Evolutionary conservation across 1,139 yeast genomes (phyloP), one percentile per base, ranked within the genome.

Genomic region (Pichia cactophila): DNA sequence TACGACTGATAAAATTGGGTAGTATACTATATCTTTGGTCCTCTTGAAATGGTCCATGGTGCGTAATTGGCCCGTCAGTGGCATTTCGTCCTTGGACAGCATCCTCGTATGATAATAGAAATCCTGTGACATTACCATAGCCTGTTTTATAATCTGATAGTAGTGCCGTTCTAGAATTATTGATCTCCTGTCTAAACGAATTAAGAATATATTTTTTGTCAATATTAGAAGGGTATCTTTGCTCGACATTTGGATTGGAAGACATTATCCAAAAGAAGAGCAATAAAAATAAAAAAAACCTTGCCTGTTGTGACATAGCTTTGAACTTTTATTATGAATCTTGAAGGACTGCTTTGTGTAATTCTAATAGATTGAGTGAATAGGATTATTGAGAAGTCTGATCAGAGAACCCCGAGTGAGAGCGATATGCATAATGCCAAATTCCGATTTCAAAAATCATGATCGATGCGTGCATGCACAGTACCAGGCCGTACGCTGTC

Each of bases 91-190:
- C 75, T 5, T 67, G 59, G 4, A 72, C 17, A 35, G 71, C 73
- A 62, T 85, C 92, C 10, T 69, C 66, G 58, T 83, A 86, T 45
- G 84, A 80, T 50, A 81, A 66, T 60, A 71, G 73, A 54, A 83
- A 77, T 9, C 96, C 96, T 0, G 95, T 85, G 11, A 87, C 64
- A 58, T 86, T 83, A 0, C 85, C 86, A 62, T 83, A 83, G 9
- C 88, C 88, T 4, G 66, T 55, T 17, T 61, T 52, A 61, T 75
- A 81, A 2, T 74, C 70, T 39, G 78, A 69, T 16, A 57, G 55
- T 41, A 83, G 65, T 12, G 66, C 64, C 3, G 63, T 57, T 28
- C 58, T 41, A 28, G 70, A 67, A 17, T 60, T 56, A 26, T 59
- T 58, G 9, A 75, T 60, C 45, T 69, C 69, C 12, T 67, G 63